Conservation (phyloP, 352 stramenopile species). For the Phytopythium aichiense region DNA sequence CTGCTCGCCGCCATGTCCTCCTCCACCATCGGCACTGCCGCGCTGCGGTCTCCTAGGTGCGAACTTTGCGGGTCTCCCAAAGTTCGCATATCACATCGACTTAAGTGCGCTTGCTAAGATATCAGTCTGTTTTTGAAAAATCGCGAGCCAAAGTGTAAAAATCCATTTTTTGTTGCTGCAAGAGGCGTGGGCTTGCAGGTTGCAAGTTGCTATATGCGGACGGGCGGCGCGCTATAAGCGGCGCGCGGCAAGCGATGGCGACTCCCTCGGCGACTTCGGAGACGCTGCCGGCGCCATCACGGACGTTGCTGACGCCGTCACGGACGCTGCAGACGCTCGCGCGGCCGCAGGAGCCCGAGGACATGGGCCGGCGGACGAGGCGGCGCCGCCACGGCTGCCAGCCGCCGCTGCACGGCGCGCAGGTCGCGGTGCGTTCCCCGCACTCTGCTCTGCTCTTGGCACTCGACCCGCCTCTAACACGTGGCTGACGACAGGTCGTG, state of each 20-base stretch:
- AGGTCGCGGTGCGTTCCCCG: conserved; percentile 24
- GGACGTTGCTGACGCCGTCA: neutral
- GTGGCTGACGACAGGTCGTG: conserved; percentile 25
- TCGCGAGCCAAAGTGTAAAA: no score
- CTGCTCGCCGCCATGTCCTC: conserved; percentile 5
- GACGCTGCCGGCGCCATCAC: no score
- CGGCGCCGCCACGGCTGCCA: conserved; percentile 43
- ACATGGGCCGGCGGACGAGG: neutral
- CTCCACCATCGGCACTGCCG: conserved; percentile 4
- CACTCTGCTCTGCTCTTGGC: neutral
- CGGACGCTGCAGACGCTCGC: neutral
- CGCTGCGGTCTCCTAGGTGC: neutral
- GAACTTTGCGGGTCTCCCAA: neutral
- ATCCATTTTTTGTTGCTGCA: no score
- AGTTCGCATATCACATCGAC: no score
- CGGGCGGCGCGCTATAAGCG: neutral
- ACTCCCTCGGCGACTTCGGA: no score
- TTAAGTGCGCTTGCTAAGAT: no score
- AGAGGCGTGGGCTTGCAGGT: no score
- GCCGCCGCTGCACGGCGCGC: conserved; percentile 32
- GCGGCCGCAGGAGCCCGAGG: neutral
- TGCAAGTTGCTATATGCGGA: neutral
- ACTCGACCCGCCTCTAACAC: neutral
- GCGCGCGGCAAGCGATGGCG: neutral
- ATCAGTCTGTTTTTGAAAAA: no score